phyloP scores from a whole-genome alignment of 352 stramenopile species.

The Pythium phragmitis region DNA sequence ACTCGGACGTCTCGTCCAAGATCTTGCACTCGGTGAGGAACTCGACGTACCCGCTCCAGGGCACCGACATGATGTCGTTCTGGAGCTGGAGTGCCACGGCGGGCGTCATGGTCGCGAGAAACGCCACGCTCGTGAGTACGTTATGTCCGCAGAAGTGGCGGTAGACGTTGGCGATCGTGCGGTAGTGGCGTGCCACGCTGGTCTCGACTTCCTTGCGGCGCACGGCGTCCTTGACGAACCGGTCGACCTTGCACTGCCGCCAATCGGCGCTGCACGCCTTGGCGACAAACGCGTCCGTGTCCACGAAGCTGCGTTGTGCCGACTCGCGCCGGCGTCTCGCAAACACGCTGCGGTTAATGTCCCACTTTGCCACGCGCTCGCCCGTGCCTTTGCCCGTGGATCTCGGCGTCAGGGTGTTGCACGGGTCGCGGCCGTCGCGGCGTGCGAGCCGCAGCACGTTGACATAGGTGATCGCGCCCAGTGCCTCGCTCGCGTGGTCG shows the following conservation, averaged over 20 bases:
- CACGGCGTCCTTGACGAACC: conserved; percentile 63
- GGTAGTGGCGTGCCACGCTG: conserved; percentile 52
- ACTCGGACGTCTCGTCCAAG: conserved; percentile 68
- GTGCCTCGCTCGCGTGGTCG: conserved; percentile 16
- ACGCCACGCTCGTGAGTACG: conserved; percentile 50
- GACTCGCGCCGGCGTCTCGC: conserved; percentile 55
- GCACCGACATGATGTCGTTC: conserved; percentile 66
- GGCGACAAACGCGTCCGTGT: conserved; percentile 63
- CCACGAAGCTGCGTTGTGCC: conserved; percentile 55
- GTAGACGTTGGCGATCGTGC: conserved; percentile 57
- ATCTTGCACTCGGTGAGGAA: conserved; percentile 63
- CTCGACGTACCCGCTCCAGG: conserved; percentile 72
- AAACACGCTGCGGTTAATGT: conserved; percentile 84
- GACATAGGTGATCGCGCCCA: conserved; percentile 40
- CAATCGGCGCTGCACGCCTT: conserved; percentile 72
- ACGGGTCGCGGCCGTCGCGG: conserved; percentile 62
- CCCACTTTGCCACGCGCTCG: conserved; percentile 44
- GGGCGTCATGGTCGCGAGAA: conserved; percentile 36
- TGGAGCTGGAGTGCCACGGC: conserved; percentile 54
- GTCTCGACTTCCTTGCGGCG: conserved; percentile 59
- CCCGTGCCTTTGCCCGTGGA: conserved; percentile 43
- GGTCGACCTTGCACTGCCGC: conserved; percentile 73
- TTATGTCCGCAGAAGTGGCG: conserved; percentile 67
- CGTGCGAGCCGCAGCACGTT: conserved; percentile 57
- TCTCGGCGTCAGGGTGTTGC: conserved; percentile 66